Evolutionary conservation across 2,329 filamentous ascomycete genomes (phyloP).

Genomic region (Hymenoscyphus repandus): DNA sequence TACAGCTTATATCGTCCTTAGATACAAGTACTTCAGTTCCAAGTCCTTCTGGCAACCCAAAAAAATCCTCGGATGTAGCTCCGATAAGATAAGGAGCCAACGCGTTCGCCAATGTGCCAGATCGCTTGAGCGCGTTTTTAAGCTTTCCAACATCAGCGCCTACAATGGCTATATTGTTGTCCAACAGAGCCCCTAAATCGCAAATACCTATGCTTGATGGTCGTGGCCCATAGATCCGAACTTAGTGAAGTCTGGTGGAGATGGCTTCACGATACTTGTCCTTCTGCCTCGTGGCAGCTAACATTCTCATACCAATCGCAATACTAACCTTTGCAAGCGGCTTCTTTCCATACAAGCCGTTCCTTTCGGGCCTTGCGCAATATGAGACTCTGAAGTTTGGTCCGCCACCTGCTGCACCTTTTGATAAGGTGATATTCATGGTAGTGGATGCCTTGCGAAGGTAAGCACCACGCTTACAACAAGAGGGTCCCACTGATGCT

Average conservation of each 20-base stretch:
- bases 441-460: constrained; percentile 92
- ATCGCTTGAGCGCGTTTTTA: constrained; percentile 6
- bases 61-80: background rate
- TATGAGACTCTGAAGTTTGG: constrained; percentile 54
- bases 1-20: too few relatives aligned
- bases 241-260: constrained; percentile 9
- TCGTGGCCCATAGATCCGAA: constrained; percentile 2
- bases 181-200: background rate
- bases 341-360: constrained; percentile 97
- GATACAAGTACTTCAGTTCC: too few relatives aligned
- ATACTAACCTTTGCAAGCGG: constrained; percentile 76
- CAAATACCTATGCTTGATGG: constrained; percentile 2
- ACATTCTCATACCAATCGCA: constrained; percentile 70
- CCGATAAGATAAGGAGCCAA: constrained; percentile 10
- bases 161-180: constrained; percentile 17
- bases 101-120: constrained; percentile 14
- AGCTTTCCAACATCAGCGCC: background rate
- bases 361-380: constrained; percentile 76
- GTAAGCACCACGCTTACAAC: constrained; percentile 38
- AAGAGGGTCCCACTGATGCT: constrained; percentile 20
- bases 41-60: background rate
- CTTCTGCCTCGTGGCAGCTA: constrained; percentile 56
- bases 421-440: constrained; percentile 94
- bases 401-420: constrained; percentile 59
- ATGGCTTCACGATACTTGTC: constrained; percentile 24